phyloP scores from a whole-genome alignment of 2,329 filamentous ascomycete genomes.

The Diaporthe velutina region DNA sequence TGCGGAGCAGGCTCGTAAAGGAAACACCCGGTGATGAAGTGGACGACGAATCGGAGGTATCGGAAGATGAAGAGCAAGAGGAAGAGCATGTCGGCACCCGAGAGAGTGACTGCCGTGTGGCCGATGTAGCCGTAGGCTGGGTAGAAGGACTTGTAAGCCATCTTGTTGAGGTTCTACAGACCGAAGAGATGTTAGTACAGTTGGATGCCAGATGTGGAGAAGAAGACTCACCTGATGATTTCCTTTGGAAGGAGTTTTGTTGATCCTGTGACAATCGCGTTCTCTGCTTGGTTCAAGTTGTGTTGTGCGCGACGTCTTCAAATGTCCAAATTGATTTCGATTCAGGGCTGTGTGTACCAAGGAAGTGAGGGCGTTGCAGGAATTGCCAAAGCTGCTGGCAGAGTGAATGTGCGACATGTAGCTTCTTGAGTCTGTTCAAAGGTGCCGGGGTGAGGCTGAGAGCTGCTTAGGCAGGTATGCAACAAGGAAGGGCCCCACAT shows the following conservation, averaged over 20 bases:
- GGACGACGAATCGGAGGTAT: conserved; percentile 60
- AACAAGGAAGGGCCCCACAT: no score
- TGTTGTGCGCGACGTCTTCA: no score
- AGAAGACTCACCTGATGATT: background rate
- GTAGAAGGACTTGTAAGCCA: background rate
- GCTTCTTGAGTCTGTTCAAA: background rate
- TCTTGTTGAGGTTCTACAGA: background rate
- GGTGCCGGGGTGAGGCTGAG: background rate
- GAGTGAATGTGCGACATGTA: background rate
- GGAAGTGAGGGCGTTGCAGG: background rate
- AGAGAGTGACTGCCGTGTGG: background rate
- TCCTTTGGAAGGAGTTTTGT: fast-evolving
- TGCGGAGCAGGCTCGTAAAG: conserved; percentile 53
- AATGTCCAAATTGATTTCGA: no score
- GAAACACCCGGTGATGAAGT: conserved; percentile 54
- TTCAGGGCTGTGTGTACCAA: no score
- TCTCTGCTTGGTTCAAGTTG: no score
- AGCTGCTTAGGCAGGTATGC: no score
- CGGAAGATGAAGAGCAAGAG: conserved; percentile 56
- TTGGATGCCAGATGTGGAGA: fast-evolving
- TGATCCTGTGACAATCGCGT: background rate
- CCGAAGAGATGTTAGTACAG: background rate
- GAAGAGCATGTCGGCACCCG: conserved; percentile 43
- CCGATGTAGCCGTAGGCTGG: background rate
- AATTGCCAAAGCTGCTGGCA: fast-evolving